Percentiles rank a stretch among this genome's conserved stretches.
These are phyloP conservation scores for Phytopythium chamaehyphon DNA, from an alignment of 352 stramenopile species.

Conservation along the genomic window DNA sequence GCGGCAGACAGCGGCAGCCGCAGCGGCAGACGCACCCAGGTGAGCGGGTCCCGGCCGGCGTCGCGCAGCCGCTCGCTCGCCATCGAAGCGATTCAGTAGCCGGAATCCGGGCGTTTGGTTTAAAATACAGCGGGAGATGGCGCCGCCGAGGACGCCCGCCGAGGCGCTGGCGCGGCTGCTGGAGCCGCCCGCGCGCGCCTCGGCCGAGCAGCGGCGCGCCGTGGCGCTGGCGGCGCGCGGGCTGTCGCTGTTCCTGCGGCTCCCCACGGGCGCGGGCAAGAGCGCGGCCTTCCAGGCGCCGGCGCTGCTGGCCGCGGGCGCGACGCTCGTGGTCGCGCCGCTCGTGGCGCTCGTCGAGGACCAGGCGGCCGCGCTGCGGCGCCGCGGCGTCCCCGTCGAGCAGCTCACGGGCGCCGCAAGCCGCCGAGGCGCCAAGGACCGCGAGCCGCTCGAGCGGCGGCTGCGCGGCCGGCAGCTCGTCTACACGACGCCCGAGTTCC, in stretches of 20 bases:
- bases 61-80: conserved; percentile 9
- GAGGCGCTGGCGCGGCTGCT: conserved; percentile 38
- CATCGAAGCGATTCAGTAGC: too few relatives aligned
- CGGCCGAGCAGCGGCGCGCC: conserved; percentile 33
- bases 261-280: conserved; percentile 77
- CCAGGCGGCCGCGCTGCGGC: conserved; percentile 58
- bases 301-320: conserved; percentile 31
- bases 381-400: conserved; percentile 46
- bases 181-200: conserved; percentile 11
- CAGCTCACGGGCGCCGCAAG: conserved; percentile 37
- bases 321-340: conserved; percentile 70
- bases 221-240: conserved; percentile 36
- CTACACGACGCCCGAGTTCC: conserved; percentile 81
- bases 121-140: neutral
- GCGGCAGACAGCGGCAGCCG: neutral
- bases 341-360: conserved; percentile 79
- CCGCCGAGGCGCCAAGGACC: conserved; percentile 13
- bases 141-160: conserved; percentile 9
- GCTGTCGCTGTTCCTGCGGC: conserved; percentile 70
- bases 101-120: too few relatives aligned
- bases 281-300: conserved; percentile 77
- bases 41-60: conserved; percentile 37
- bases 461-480: conserved; percentile 47
- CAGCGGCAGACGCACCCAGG: conserved; percentile 30
- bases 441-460: conserved; percentile 24